Percentiles rank a stretch among this genome's conserved stretches.
Evolutionary conservation across 1,284 basidiomycete genomes (phyloP).

Genomic region (Hymenochaete sp.): DNA sequence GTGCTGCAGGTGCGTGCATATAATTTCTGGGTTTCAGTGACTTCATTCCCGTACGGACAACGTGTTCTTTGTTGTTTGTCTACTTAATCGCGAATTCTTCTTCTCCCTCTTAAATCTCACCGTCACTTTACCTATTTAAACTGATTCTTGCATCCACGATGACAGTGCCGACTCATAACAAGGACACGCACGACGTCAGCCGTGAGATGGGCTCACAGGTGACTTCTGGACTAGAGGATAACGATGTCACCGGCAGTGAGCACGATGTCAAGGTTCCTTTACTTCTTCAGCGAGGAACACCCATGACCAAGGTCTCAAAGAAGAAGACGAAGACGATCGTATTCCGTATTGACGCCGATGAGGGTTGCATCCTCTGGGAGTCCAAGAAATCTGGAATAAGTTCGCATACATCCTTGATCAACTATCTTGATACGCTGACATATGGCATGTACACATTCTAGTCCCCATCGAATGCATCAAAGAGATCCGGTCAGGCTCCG

Average conservation of each 20-base stretch:
- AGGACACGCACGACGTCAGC: no score
- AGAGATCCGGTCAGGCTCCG: conserved; percentile 76
- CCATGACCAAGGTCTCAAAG: conserved; percentile 84
- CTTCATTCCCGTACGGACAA: no score
- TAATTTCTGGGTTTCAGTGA: no score
- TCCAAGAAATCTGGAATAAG: conserved; percentile 70
- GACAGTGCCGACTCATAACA: neutral
- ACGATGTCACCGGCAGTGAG: neutral
- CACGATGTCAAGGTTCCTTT: conserved; percentile 35
- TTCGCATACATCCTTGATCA: conserved; percentile 35
- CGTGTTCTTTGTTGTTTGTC: no score
- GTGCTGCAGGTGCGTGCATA: no score
- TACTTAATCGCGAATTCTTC: neutral
- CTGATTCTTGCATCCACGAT: neutral
- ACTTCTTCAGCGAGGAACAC: conserved; percentile 49
- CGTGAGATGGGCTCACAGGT: no score
- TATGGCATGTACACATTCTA: conserved; percentile 24
- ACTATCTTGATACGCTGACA: neutral
- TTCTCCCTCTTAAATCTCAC: neutral
- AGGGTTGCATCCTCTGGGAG: conserved; percentile 78
- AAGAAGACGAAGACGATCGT: conserved; percentile 72
- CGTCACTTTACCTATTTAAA: neutral
- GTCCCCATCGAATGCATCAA: conserved; percentile 89
- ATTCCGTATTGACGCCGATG: conserved; percentile 72
- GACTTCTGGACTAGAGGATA: neutral